phyloP scores from a whole-genome alignment of 202 grass and related monocot species.

The Musa balbisiana region DNA sequence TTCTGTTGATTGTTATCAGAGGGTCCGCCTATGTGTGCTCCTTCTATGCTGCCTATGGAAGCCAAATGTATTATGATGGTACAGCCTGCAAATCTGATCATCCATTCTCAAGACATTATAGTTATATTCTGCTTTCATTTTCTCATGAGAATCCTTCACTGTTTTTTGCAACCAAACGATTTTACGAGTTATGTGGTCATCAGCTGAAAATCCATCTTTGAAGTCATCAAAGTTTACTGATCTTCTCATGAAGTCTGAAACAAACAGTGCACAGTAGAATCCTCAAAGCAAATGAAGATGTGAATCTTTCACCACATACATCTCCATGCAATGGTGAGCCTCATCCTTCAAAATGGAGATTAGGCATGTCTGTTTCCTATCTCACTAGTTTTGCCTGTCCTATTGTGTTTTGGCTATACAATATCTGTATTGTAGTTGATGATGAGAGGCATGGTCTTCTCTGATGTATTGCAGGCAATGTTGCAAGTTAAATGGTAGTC shows the following conservation, averaged over 20 bases:
- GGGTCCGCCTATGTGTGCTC: not conserved
- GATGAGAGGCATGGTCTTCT: not conserved
- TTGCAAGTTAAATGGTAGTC: not conserved
- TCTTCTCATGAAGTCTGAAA: not conserved
- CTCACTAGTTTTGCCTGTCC: not conserved
- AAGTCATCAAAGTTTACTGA: not conserved
- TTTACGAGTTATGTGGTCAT: not conserved
- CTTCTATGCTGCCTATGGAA: not conserved
- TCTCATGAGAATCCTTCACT: not conserved
- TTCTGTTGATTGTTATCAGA: not conserved
- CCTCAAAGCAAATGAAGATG: not conserved
- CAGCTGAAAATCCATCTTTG: slow-evolving; percentile 1
- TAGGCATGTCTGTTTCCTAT: not conserved
- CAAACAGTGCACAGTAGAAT: not conserved
- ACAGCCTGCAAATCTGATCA: slow-evolving; percentile 3
- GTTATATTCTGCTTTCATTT: not conserved
- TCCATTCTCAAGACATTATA: not conserved
- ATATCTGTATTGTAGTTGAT: not conserved
- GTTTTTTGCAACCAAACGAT: not conserved
- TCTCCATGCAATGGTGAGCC: not conserved
- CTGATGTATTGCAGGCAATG: not conserved
- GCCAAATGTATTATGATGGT: not conserved
- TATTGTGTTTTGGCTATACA: not conserved
- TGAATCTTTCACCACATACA: not conserved
- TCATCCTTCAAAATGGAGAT: not conserved